Evolutionary conservation across 1,139 yeast genomes (phyloP), one percentile per base, ranked within the genome.

Genomic region (Sugiyamaella castrensis): DNA sequence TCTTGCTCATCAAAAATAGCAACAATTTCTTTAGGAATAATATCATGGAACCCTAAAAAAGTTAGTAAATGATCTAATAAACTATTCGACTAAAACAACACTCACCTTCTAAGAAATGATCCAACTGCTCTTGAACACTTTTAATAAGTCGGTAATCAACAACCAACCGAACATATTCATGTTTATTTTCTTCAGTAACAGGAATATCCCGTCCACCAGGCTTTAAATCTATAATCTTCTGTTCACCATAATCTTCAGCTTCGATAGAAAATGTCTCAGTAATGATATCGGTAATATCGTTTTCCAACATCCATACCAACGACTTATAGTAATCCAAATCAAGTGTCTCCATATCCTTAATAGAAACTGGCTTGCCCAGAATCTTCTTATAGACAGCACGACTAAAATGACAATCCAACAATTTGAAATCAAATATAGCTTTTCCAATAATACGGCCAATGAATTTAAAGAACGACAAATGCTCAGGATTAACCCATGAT

Each of bases 181-280:
- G 86, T 64, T 94, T 94, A 68, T 94, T 94, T 37, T 79, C 85
- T 62, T 92, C 96, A 0, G 96, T 87, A 1, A 92, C 98, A 0
- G 92, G 77, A 48, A 92, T 82, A 55, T 89, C 76, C 40, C 88
- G 72, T 2, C 99, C 99, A 65, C 82, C 72, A 2, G 92, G 91
- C 51, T 85, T 78, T 64, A 94, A 76, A 61, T 88, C 96, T 55
- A 87, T 77, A 8, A 79, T 71, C 65, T 83, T 87, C 61, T 83
- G 91, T 63, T 85, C 96, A 53, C 98, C 98, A 64, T 87, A 91
- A 62, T 91, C 98, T 63, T 89, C 96, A 1, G 95, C 80, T 61
- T 91, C 98, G 34, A 92, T 88, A 8, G 95, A 84, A 64, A 94
- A 92, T 13, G 95, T 91, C 66, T 94, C 98, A n/a, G 92, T 91